A percentile compares a stretch with the other conserved stretches of the same genome.
Evolutionary conservation across 2,329 filamentous ascomycete species (phyloP).

Genomic region (Endoconidiophora laricicola): DNA sequence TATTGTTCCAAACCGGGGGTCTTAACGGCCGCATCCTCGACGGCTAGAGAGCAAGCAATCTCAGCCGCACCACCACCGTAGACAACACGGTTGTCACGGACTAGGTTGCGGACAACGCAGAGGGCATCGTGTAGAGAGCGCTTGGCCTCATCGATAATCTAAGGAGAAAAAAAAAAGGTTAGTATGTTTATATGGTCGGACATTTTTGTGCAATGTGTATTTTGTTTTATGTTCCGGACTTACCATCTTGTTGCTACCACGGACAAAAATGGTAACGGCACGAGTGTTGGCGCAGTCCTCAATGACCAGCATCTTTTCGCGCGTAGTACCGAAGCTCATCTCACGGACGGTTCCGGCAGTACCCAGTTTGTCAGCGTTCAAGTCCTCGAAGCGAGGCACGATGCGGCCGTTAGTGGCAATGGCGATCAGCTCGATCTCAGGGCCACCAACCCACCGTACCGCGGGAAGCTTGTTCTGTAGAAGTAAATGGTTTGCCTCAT

Average conservation of each 20-base stretch:
- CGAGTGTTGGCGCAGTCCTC: slow-evolving; percentile 97
- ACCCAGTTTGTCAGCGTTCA: slow-evolving; percentile 81
- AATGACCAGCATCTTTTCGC: slow-evolving; percentile 99
- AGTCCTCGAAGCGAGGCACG: slow-evolving; percentile 89
- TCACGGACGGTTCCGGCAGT: slow-evolving; percentile 79
- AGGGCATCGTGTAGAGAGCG: slow-evolving; percentile 92
- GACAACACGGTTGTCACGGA: slow-evolving; percentile 89
- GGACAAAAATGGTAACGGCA: slow-evolving; percentile 88
- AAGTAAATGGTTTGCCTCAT: slow-evolving; percentile 93
- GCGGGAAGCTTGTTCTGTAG: slow-evolving; percentile 92
- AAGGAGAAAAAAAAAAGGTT: not conserved
- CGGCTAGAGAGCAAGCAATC: slow-evolving; percentile 89
- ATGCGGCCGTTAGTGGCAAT: slow-evolving; percentile 98
- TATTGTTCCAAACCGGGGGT: slow-evolving; percentile 97
- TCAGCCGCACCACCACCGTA: slow-evolving; percentile 95
- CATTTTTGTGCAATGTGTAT: not conserved
- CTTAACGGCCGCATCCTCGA: slow-evolving; percentile 88
- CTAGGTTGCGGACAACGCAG: slow-evolving; percentile 92
- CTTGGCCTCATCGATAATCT: slow-evolving; percentile 99
- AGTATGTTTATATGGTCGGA: not conserved
- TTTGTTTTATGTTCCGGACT: slow-evolving; percentile 17
- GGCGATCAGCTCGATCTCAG: slow-evolving; percentile 94
- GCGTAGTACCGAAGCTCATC: slow-evolving; percentile 91
- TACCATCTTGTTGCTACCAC: slow-evolving; percentile 99
- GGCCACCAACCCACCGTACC: slow-evolving; percentile 93